Percentiles rank a stretch among this genome's conserved stretches.
Evolutionary conservation across 75 land plant genomes (phyloP).

Genomic region (Azolla pinnata): DNA sequence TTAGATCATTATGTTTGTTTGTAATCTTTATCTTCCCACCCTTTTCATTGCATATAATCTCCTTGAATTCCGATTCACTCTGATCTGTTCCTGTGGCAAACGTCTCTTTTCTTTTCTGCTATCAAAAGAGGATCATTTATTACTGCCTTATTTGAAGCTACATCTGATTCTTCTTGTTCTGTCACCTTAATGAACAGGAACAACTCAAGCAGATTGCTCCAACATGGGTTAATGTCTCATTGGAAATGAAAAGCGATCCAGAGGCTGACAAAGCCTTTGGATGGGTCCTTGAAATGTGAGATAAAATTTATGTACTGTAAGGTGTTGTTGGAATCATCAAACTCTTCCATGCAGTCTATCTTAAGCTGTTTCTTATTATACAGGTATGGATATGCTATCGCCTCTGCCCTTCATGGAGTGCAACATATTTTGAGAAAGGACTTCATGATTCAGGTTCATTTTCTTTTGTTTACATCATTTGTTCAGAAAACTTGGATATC

Average conservation of each 20-base stretch:
- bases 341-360: too few relatives aligned
- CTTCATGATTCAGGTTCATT: conserved; percentile 93
- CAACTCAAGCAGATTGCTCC: conserved; percentile 77
- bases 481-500: not conserved
- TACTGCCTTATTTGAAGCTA: too few relatives aligned
- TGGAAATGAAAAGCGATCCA: conserved; percentile 87
- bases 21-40: too few relatives aligned
- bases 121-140: too few relatives aligned
- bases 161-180: not conserved
- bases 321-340: too few relatives aligned
- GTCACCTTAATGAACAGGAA: conserved; percentile 24
- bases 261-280: conserved; percentile 84
- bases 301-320: too few relatives aligned
- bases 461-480: not conserved
- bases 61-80: too few relatives aligned
- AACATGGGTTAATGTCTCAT: conserved; percentile 94
- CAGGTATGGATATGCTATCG: conserved; percentile 98
- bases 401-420: conserved; percentile 88
- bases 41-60: too few relatives aligned
- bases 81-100: too few relatives aligned
- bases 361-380: too few relatives aligned
- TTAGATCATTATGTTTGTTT: too few relatives aligned
- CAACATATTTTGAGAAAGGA: conserved; percentile 66
- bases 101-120: not conserved
- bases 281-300: conserved; percentile 99